A percentile compares a stretch with the other conserved stretches of the same genome.
These are phyloP conservation scores for Carnegiea gigantea DNA, from an alignment of 179 eudicot genomes.

Conservation along the genomic window DNA sequence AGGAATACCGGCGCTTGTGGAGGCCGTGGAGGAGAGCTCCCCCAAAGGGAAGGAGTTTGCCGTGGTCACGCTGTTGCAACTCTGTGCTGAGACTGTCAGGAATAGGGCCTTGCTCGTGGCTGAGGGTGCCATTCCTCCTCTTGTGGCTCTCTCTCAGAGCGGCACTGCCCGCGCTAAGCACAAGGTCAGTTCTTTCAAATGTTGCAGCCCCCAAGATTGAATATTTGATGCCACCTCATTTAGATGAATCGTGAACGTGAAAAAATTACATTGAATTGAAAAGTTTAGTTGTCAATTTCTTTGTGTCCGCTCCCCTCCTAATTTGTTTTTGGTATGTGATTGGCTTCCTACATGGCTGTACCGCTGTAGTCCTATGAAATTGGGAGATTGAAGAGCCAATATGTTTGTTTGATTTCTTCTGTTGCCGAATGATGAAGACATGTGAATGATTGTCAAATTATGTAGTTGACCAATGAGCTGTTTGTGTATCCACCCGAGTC, in stretches of 20 bases:
- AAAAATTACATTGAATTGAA: no score
- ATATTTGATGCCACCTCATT: no score
- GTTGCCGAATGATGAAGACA: not conserved
- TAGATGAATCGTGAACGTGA: no score
- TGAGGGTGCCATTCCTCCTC: constrained; percentile 94
- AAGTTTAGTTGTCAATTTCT: no score
- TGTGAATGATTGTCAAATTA: not conserved
- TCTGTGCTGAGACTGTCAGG: constrained; percentile 62
- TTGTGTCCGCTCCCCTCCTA: no score
- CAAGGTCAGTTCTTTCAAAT: constrained; percentile 48
- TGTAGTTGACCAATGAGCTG: not conserved
- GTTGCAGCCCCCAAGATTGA: no score
- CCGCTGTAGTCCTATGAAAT: no score
- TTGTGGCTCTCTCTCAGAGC: constrained; percentile 79
- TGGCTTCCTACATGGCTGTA: no score
- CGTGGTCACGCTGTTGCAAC: constrained; percentile 63
- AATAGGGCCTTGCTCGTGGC: constrained; percentile 72
- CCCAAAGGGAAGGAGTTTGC: constrained; percentile 87
- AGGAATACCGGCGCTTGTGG: constrained; percentile 73
- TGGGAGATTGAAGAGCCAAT: no score
- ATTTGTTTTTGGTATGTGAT: no score
- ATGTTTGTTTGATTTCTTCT: not conserved
- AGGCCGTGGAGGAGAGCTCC: constrained; percentile 74
- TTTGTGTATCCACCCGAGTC: not conserved
- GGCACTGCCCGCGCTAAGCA: constrained; percentile 85